Conservation (phyloP, 768 basidiomycete genomes). For the Russula sp. region DNA sequence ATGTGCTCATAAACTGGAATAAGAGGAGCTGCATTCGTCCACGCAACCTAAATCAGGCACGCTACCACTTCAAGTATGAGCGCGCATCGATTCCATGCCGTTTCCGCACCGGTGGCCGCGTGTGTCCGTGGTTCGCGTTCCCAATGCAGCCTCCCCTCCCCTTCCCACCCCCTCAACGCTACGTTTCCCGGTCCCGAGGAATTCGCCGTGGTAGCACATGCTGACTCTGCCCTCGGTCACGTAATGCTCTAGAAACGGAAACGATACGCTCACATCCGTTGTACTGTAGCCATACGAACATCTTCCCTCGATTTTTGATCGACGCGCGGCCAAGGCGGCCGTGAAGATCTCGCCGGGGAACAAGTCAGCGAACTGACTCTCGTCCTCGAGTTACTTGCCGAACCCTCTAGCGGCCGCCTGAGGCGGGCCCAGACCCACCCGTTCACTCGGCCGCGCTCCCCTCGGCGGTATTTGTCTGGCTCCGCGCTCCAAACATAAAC, state of each 20-base stretch:
- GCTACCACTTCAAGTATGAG: background rate
- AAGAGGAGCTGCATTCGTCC: background rate
- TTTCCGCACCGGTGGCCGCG: conserved; percentile 1
- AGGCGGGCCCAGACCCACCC: background rate
- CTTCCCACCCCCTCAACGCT: background rate
- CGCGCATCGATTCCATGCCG: conserved; percentile 4
- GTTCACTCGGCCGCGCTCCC: background rate
- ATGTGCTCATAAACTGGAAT: background rate
- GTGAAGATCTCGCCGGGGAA: background rate
- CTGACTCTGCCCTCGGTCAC: background rate
- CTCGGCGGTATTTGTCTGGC: conserved; percentile 1
- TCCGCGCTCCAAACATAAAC: background rate
- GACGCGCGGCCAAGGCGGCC: background rate
- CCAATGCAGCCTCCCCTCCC: background rate
- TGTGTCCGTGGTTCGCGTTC: background rate
- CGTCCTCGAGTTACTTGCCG: background rate
- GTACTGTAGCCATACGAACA: background rate
- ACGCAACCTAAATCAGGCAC: conserved; percentile 6
- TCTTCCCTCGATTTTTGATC: background rate
- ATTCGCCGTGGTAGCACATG: background rate
- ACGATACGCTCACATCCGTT: too few relatives aligned
- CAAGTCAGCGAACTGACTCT: background rate
- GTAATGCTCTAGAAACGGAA: background rate
- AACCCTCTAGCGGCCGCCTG: background rate
- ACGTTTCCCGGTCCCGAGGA: conserved; percentile 8